A percentile compares a stretch with the other conserved stretches of the same genome.
phyloP scores from a whole-genome alignment of 2,329 filamentous ascomycete species.

The Fusarium equiseti region DNA sequence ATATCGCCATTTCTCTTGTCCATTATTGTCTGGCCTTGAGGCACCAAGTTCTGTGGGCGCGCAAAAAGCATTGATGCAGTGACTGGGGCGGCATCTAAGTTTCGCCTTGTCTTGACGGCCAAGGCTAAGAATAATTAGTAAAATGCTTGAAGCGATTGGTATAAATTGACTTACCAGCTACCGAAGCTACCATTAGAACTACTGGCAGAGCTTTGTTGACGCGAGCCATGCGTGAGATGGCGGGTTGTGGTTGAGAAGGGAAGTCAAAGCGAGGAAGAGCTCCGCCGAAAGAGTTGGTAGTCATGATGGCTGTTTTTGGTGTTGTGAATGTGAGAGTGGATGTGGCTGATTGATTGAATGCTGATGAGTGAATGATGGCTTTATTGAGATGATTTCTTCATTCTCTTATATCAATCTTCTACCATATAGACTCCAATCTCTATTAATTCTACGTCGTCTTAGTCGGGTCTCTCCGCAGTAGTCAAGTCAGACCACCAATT shows the following conservation, averaged over 20 bases:
- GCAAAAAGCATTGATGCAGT: background rate
- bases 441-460: constrained; percentile 3
- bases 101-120: constrained; percentile 29
- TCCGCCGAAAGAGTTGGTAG: constrained; percentile 41
- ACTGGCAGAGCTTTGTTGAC: constrained; percentile 29
- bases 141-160: rapidly evolving
- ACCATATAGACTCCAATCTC: background rate
- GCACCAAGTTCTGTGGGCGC: constrained; percentile 12
- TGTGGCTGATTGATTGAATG: background rate
- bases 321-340: background rate
- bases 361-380: constrained; percentile 3
- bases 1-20: background rate
- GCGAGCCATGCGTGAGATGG: constrained; percentile 35
- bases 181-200: constrained; percentile 21
- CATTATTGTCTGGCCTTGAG: constrained; percentile 12
- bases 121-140: constrained; percentile 13
- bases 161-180: constrained; percentile 6
- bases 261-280: constrained; percentile 42
- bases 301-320: constrained; percentile 22
- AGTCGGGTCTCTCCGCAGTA: background rate
- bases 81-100: background rate
- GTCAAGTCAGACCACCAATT: constrained; percentile 27
- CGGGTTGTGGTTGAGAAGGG: constrained; percentile 17
- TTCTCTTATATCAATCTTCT: constrained; percentile 29
- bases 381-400: background rate